Base-by-base conservation (phyloP, 768 basidiomycete species). In the Crucibulum laeve region DNA sequence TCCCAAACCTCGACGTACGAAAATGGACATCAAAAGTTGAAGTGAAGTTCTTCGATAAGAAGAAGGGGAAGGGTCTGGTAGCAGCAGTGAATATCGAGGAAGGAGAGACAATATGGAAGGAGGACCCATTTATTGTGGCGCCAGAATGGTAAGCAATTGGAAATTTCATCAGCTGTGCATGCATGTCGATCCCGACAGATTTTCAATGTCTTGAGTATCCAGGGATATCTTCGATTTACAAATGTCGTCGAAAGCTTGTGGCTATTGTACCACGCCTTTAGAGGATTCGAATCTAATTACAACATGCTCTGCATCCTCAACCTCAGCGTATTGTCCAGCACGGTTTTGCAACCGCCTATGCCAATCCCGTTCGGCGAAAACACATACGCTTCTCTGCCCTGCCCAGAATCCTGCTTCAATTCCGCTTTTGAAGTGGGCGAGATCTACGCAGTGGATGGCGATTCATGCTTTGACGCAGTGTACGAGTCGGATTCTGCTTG, bases 341-440 rank as follows among this genome's bases (percentile, higher is more conserved):
- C 71, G 80, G 34, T 94, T 90, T 65, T 94, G 91, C 68, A 87
- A 81, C 47, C 76, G 88, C 2, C 75, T 90, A 1, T 94, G 91
- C 56, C 72, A 80, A 11, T 60, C 74, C 13, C 80, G 87, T 26
- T 79, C 86, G 0, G 74, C 72, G 1, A 72, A 71, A 46, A 70
- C 71, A 7, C 89, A 92, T 48, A 77, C 84, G 0, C 63, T 92
- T 3, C 68, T 93, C 8, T 94, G 91, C 51, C 72, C 82, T 4
- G 67, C 74, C 3, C 83, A 84, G 47, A 94, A 91, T 57, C 87
- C 87, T 0, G 79, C 78, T 4, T 77, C 76, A 3, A 60, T 68
- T 3, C 73, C 80, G 0, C 72, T 93, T 3, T 51, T 90, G 13
- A 67, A 68, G 34, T 82, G 79, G 51, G 80, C 80, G 10, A 69